Percentiles rank a stretch among this genome's conserved stretches.
Conservation (phyloP, 2,329 filamentous ascomycete genomes). For the Colletotrichum magnum region DNA sequence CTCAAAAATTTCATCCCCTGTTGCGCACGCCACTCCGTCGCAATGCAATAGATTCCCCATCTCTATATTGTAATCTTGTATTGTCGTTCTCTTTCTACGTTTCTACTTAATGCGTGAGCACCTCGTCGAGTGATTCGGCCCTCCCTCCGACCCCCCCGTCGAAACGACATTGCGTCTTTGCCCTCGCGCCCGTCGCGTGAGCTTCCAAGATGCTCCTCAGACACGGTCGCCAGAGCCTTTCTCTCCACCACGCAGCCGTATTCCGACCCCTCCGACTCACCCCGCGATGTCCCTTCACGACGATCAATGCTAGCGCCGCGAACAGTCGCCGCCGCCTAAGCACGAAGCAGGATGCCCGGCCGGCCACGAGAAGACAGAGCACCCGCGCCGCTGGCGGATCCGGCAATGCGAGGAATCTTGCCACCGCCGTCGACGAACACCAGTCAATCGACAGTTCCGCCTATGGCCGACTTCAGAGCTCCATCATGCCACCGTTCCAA, state of each 20-base stretch:
- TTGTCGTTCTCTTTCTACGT: constrained; percentile 18
- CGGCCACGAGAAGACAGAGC: constrained; percentile 28
- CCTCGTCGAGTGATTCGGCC: constrained; percentile 5
- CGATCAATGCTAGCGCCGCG: background rate
- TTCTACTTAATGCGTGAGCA: constrained; percentile 32
- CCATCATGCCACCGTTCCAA: constrained; percentile 20
- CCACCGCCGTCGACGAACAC: constrained; percentile 59
- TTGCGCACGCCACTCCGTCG: constrained; percentile 12
- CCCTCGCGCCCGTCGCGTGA: constrained; percentile 15
- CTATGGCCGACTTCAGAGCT: constrained; percentile 15
- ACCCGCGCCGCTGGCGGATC: constrained; percentile 13
- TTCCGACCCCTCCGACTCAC: constrained; percentile 32
- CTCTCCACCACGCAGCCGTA: constrained; percentile 36
- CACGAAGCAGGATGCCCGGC: constrained; percentile 24
- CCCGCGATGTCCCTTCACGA: constrained; percentile 3
- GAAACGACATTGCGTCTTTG: constrained; percentile 9
- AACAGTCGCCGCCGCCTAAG: constrained; percentile 17
- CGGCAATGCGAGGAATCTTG: constrained; percentile 49
- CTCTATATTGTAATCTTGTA: constrained; percentile 38
- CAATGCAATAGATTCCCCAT: constrained; percentile 20
- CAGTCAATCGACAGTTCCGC: constrained; percentile 26
- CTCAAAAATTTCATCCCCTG: constrained; percentile 8
- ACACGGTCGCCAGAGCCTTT: constrained; percentile 34
- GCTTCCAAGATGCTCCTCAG: constrained; percentile 39
- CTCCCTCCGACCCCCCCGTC: constrained; percentile 26